phyloP scores from a whole-genome alignment of 768 basidiomycete species.

The Russula lepida region DNA sequence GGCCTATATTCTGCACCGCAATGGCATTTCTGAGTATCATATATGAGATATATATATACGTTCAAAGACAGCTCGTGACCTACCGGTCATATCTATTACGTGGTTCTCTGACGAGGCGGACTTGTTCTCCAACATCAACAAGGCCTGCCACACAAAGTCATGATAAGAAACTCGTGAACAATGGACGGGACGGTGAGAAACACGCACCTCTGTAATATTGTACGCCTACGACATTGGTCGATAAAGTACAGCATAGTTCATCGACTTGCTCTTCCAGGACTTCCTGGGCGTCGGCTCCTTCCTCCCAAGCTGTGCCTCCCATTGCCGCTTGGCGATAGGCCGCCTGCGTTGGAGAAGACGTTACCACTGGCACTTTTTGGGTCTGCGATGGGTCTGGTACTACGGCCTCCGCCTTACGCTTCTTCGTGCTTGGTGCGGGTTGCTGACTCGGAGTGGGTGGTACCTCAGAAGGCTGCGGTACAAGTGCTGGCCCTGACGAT shows the following conservation, averaged over 20 bases:
- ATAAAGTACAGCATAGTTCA: slow-evolving; percentile 56
- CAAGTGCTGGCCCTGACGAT: not conserved
- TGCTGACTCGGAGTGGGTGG: not conserved
- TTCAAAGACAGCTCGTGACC: not conserved
- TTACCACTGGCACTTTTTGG: not conserved
- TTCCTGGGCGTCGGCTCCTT: slow-evolving; percentile 15
- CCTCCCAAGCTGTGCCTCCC: slow-evolving; percentile 20
- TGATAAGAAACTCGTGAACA: not conserved
- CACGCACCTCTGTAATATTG: slow-evolving; percentile 66
- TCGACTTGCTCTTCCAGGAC: slow-evolving; percentile 32
- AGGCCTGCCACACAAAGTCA: slow-evolving; percentile 40
- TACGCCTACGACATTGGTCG: slow-evolving; percentile 67
- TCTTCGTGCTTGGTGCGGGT: slow-evolving; percentile 31
- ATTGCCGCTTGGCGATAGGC: slow-evolving; percentile 4
- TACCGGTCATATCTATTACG: slow-evolving; percentile 60
- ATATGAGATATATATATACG: not conserved
- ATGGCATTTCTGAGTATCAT: slow-evolving; percentile 53
- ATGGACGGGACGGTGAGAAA: slow-evolving; percentile 3
- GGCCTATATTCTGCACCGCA: slow-evolving; percentile 70
- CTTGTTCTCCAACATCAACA: slow-evolving; percentile 74
- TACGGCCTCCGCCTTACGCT: slow-evolving; percentile 35
- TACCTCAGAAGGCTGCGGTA: slow-evolving; percentile 4
- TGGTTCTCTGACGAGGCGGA: slow-evolving; percentile 58
- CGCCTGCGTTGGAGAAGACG: slow-evolving; percentile 21
- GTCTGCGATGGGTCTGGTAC: slow-evolving; percentile 4